Base-by-base conservation (phyloP, 352 stramenopile species). In the Saprolegnia parasitica region DNA sequence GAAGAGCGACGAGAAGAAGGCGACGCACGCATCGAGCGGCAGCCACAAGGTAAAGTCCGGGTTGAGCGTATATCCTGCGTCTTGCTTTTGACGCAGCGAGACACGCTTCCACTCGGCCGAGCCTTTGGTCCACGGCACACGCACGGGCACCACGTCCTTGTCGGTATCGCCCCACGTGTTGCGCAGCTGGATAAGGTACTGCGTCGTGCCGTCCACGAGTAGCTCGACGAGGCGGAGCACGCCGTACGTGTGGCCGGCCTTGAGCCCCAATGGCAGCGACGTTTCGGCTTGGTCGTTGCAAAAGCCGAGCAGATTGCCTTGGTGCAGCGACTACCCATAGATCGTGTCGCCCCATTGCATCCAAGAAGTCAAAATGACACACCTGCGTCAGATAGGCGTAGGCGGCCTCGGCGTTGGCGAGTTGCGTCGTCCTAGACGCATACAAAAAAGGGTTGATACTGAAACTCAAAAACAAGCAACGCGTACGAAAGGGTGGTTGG, bases 41-140 rank as follows among this genome's bases (percentile, higher is more conserved):
- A 94, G 88, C 86, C 86, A 94, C 62, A 90, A 88, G 0, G 83
- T 94, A 18, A 80, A 72, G 58, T 94, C 86, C 24, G 91, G 82
- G 35, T 81, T 81, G 68, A 91, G 91, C 67, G 92, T 83, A 54
- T 92, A 94, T 1, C 86, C 86, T 35, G 73, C 80, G 55, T 88
- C 77, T 3, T 91, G 73, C 60, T 94, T 94, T 62, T 92, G 86
- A 39, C 76, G 73, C 50, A 85, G 83, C 18, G 82, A 90, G 26
- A 91, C 81, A 0, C 56, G 77, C 67, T 90, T 82, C 86, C 86
- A 94, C 56, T 87, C 81, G 4, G 82, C 73, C 37, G 90, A 83
- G 50, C 78, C 76, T 42, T 77, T 87, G 4, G 84, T 90, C 86
- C 86, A 94, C 10, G 81, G 72, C 13, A 85, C 84, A 21, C 73